Evolutionary conservation across 2,329 filamentous ascomycete species (phyloP).

Genomic region (Triangularia verruculosa): DNA sequence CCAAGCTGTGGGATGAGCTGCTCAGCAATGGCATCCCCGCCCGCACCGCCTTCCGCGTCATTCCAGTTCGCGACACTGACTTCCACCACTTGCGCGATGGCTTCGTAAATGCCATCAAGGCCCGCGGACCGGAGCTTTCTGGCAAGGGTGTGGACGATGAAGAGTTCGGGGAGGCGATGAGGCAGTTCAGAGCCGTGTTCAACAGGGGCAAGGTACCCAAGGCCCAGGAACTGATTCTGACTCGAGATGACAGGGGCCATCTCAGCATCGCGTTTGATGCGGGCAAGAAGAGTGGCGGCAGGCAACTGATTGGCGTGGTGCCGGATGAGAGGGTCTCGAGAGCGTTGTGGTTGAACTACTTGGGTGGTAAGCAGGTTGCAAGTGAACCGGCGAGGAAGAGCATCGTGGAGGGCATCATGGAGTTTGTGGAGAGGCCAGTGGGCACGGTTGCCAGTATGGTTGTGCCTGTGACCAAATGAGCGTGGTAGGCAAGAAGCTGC

Average conservation of each 20-base stretch:
- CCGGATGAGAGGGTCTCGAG: constrained; percentile 76
- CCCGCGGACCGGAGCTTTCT: constrained; percentile 53
- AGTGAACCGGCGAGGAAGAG: constrained; percentile 77
- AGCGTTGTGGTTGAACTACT: constrained; percentile 84
- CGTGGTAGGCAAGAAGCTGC: neutral
- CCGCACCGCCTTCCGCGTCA: constrained; percentile 74
- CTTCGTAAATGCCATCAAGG: constrained; percentile 81
- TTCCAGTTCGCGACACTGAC: constrained; percentile 90
- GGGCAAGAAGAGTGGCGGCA: constrained; percentile 41
- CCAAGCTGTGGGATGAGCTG: constrained; percentile 71
- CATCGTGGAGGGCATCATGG: constrained; percentile 83
- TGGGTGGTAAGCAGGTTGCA: constrained; percentile 82
- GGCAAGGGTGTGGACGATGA: constrained; percentile 54
- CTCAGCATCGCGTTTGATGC: constrained; percentile 67
- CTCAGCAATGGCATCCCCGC: constrained; percentile 63
- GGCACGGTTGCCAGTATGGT: constrained; percentile 84
- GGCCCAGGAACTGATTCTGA: constrained; percentile 71
- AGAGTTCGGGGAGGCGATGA: constrained; percentile 70
- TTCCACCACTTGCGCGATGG: constrained; percentile 90
- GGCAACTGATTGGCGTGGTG: constrained; percentile 65
- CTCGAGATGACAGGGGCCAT: constrained; percentile 62
- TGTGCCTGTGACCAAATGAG: constrained; percentile 30
- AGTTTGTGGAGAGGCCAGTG: constrained; percentile 81
- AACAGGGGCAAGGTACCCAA: constrained; percentile 78
- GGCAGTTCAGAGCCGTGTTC: constrained; percentile 78